Percentiles rank a stretch among this genome's conserved stretches.
phyloP scores from a whole-genome alignment of 305 asterid species.

The Fraxinus latifolia region DNA sequence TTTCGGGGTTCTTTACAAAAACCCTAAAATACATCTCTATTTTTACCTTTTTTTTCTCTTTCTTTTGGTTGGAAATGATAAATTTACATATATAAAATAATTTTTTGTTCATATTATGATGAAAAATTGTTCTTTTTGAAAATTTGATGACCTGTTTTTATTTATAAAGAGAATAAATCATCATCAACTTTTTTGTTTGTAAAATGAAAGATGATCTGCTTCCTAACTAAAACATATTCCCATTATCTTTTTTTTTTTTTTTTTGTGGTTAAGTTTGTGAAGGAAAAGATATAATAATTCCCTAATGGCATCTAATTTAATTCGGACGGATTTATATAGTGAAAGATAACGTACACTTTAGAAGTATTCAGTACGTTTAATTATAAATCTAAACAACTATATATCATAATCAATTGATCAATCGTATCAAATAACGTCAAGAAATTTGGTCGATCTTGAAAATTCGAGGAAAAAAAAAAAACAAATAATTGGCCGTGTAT shows the following conservation, averaged over 20 bases:
- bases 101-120: not conserved
- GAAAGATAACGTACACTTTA: not conserved
- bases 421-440: not conserved
- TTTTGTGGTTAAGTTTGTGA: not conserved
- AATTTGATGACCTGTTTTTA: too few relatives aligned
- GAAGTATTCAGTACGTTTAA: not conserved
- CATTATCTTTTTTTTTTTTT: not conserved
- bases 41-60: not conserved
- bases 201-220: not conserved
- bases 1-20: not conserved
- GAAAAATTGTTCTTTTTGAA: not conserved
- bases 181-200: too few relatives aligned
- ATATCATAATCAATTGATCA: not conserved
- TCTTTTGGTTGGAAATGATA: not conserved
- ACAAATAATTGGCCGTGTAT: not conserved
- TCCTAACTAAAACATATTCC: not conserved
- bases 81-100: not conserved
- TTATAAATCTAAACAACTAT: not conserved
- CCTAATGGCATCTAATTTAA: not conserved
- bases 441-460: constrained; percentile 8
- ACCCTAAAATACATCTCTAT: not conserved
- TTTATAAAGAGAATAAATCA: too few relatives aligned
- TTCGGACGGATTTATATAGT: too few relatives aligned
- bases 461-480: not conserved
- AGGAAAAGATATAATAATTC: not conserved